Evolutionary conservation across 1,284 basidiomycete species (phyloP).

Genomic region (Athelia sp.): DNA sequence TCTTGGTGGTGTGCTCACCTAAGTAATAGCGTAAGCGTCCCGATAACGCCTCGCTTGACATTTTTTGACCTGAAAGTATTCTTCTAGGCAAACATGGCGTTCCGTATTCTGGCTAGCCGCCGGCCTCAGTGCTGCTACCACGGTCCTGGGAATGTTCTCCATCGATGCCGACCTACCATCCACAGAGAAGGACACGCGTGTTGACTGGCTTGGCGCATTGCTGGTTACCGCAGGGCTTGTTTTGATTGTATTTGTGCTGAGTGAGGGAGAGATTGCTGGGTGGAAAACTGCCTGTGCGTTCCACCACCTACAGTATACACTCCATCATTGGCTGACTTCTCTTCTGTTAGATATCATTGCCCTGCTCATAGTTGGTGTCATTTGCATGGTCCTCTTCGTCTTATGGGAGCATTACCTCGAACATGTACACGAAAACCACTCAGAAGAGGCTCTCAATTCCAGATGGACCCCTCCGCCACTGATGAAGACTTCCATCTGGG

Average conservation of each 20-base stretch:
- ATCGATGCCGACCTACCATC: slow-evolving; percentile 34
- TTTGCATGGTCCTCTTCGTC: slow-evolving; percentile 50
- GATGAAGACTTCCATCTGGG: slow-evolving; percentile 60
- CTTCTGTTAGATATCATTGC: slow-evolving; percentile 38
- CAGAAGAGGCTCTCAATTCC: slow-evolving; percentile 12
- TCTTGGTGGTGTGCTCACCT: slow-evolving; percentile 41
- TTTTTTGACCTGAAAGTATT: neutral
- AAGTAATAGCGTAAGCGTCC: slow-evolving; percentile 24
- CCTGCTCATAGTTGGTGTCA: slow-evolving; percentile 51
- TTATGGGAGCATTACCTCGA: slow-evolving; percentile 59
- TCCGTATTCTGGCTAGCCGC: slow-evolving; percentile 50
- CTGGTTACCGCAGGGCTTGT: slow-evolving; percentile 46
- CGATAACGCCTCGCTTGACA: neutral
- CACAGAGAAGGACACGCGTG: slow-evolving; percentile 18
- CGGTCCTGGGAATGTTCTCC: slow-evolving; percentile 34
- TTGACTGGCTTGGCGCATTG: slow-evolving; percentile 53
- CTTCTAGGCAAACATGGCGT: slow-evolving; percentile 44
- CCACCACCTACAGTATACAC: slow-evolving; percentile 13
- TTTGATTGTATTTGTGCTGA: slow-evolving; percentile 49
- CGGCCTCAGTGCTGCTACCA: slow-evolving; percentile 37
- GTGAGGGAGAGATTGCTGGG: slow-evolving; percentile 49
- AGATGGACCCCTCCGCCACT: slow-evolving; percentile 52
- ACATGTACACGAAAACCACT: slow-evolving; percentile 13
- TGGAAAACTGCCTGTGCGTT: slow-evolving; percentile 47
- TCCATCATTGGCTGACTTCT: slow-evolving; percentile 4